Conservation (phyloP, 2,329 filamentous ascomycete species). For the Phialophora expanda region DNA sequence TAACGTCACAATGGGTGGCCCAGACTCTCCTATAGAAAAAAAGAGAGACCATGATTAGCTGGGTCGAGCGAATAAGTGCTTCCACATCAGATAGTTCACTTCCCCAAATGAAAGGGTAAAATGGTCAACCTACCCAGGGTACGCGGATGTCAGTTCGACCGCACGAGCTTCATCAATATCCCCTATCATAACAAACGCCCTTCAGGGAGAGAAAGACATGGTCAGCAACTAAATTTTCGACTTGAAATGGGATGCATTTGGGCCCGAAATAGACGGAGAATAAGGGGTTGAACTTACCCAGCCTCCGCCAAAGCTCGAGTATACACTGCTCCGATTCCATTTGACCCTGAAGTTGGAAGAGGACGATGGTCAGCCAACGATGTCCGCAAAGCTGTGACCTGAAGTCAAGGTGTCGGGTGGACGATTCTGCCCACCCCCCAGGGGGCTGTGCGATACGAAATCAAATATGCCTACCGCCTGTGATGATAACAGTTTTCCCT, state of each 20-base stretch:
- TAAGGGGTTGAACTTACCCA: neutral
- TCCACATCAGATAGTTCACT: neutral
- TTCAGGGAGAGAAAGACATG: neutral
- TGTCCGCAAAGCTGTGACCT: neutral
- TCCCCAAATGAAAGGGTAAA: neutral
- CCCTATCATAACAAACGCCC: neutral
- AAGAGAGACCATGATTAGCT: neutral
- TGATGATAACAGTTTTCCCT: neutral
- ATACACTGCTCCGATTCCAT: neutral
- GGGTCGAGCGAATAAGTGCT: neutral
- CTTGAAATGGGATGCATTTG: neutral
- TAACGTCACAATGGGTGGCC: neutral
- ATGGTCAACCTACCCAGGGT: neutral
- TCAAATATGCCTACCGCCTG: neutral
- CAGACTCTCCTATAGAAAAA: neutral
- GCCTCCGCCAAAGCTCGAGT: neutral
- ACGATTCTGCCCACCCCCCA: neutral
- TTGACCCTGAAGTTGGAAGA: neutral
- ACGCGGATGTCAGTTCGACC: neutral
- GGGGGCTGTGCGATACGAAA: neutral
- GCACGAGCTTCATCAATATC: conserved; percentile 1
- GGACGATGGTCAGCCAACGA: neutral
- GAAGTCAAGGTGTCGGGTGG: neutral
- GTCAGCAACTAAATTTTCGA: neutral
- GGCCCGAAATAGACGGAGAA: neutral